phyloP scores from a whole-genome alignment of 352 stramenopile species.

The Blastocystis sp. region DNA sequence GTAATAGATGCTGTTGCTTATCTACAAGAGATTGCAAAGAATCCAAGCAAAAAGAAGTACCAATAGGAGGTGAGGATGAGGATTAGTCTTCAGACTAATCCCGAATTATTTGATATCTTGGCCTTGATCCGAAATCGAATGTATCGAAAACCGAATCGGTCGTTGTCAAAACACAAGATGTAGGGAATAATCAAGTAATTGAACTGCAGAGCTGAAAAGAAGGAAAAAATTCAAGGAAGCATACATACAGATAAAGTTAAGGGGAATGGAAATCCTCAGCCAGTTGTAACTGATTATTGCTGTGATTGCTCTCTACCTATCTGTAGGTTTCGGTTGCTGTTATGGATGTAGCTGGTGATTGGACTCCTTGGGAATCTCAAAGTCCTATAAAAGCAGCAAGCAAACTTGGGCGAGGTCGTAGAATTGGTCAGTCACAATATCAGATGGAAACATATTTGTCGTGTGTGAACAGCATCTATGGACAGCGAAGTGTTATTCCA shows the following conservation, averaged over 20 bases:
- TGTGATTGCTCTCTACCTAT: constrained; percentile 23
- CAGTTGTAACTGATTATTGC: not conserved
- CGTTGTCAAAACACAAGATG: not conserved
- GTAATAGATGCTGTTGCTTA: constrained; percentile 8
- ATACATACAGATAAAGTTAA: not conserved
- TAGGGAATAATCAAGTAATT: not conserved
- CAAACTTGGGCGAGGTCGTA: not conserved
- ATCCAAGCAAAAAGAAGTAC: not conserved
- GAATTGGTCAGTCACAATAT: not conserved
- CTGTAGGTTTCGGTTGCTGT: not conserved
- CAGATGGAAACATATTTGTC: constrained; percentile 43
- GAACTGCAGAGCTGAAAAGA: not conserved
- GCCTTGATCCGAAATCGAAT: not conserved
- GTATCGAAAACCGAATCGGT: not conserved
- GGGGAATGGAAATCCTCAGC: not conserved
- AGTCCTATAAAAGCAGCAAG: not conserved
- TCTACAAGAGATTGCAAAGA: not conserved
- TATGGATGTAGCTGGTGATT: not conserved
- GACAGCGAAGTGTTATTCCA: constrained; percentile 31
- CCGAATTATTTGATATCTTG: not conserved
- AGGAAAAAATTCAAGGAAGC: not conserved
- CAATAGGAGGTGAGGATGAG: not conserved
- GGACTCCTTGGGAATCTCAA: not conserved
- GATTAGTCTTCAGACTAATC: not conserved
- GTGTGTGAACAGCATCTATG: constrained; percentile 40